Percentiles rank a stretch among this genome's conserved stretches.
phyloP scores from a whole-genome alignment of 345 rosid genomes.

The rapeseed (Brassica napus) region Da-Ae NC_063451.1:25747001-25747500 shows the following conservation, averaged over 20 bases:
- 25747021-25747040: too few species aligned
- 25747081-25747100: slow-evolving; percentile 22
- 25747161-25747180: background rate
- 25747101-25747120: slow-evolving; percentile 8
- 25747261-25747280: too few species aligned
- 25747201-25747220: background rate
- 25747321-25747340: background rate
- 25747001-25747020: too few species aligned
- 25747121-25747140: background rate
- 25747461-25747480: background rate
- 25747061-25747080: slow-evolving; percentile 26
- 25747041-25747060: background rate
- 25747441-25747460: background rate
- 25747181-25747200: background rate
- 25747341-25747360: background rate
- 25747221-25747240: background rate
- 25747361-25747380: background rate
- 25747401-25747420: background rate
- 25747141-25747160: background rate
- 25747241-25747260: background rate
- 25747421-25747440: background rate
- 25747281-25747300: too few species aligned
- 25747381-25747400: background rate
- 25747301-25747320: too few species aligned
- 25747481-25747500: background rate